phyloP scores from a whole-genome alignment of 345 rosid species.

The Pelargonium nanum region DNA sequence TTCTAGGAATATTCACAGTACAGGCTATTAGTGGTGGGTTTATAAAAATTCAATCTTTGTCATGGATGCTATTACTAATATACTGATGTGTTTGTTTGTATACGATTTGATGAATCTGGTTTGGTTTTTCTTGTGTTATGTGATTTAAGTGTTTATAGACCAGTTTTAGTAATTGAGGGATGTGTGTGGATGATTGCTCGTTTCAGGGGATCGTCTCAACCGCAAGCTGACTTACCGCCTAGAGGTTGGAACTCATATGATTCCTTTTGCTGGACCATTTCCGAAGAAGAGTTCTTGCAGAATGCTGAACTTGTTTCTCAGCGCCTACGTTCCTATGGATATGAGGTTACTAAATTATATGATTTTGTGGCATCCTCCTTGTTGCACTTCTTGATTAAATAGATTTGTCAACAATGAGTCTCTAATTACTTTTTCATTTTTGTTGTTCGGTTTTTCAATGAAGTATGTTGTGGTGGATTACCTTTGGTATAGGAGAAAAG shows the following conservation, averaged over 20 bases:
- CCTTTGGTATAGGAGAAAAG: constrained; percentile 76
- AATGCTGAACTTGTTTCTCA: constrained; percentile 46
- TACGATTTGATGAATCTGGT: background rate
- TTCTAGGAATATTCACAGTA: too few relatives aligned
- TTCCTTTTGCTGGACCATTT: constrained; percentile 70
- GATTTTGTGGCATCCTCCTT: too few relatives aligned
- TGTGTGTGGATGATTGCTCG: background rate
- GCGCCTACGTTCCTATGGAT: constrained; percentile 52
- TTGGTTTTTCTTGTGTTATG: background rate
- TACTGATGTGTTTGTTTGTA: too few relatives aligned
- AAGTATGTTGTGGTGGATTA: constrained; percentile 85
- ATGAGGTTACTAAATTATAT: constrained; percentile 30
- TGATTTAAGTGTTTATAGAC: too few relatives aligned
- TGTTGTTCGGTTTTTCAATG: constrained; percentile 1
- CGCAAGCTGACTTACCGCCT: constrained; percentile 52
- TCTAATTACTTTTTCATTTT: constrained; percentile 1
- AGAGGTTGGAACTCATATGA: constrained; percentile 90
- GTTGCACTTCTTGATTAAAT: background rate
- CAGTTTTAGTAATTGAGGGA: background rate
- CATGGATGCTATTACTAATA: too few relatives aligned
- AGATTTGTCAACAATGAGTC: too few relatives aligned
- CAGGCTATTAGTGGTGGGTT: too few relatives aligned
- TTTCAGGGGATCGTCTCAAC: constrained; percentile 26
- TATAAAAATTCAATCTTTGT: background rate
- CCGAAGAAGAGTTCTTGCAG: constrained; percentile 63